Evolutionary conservation across 2,329 filamentous ascomycete species (phyloP), one percentile per base, ranked within the genome.

Genomic region (Sporothrix brunneoviolacea): DNA sequence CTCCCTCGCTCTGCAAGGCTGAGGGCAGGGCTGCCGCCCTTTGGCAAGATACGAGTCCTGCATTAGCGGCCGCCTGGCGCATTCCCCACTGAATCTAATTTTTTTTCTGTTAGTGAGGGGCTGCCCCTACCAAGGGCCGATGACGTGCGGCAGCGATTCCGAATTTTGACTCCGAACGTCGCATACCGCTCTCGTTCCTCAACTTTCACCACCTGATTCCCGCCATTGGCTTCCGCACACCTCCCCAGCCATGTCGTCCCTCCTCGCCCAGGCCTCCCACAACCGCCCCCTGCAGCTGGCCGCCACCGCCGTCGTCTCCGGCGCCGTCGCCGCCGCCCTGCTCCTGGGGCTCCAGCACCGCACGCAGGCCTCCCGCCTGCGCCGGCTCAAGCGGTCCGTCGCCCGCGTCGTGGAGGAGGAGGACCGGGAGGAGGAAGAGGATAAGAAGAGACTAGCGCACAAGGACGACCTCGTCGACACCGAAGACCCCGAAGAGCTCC

Each of bases 261-360:
- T 74, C 32, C 50, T 76, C 24, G 64, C 70, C 37, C 69, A 72
- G 48, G 65, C 69, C 5, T 61, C 73, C 36, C 66, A 69, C 35
- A 74, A 68, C 59, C 67, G 73, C 30, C 72, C 71, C 22, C 63
- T 76, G 37, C 87, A 90, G 64, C 71, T 93, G 32, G 77, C 82
- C 16, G 79, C 83, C 3, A 89, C 87, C 0, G 88, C 88, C 2
- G 71, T 88, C 19, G 68, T 80, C 13, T 84, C 81, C 0, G 82
- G 80, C 16, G 76, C 74, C 8, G 70, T 80, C 0, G 80, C 78
- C 22, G 80, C 80, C 3, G 72, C 73, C n/a, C 69, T 79, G 8
- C 72, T 86, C 28, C 66, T 86, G 13, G 77, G 79, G 18, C 83
- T 80, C 58, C 82, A 86, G 63, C 72, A 72, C 35, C 64, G 83